Percentiles rank a stretch among this genome's conserved stretches.
phyloP scores from a whole-genome alignment of 345 rosid species.

The Sonneratia caseolaris region DNA sequence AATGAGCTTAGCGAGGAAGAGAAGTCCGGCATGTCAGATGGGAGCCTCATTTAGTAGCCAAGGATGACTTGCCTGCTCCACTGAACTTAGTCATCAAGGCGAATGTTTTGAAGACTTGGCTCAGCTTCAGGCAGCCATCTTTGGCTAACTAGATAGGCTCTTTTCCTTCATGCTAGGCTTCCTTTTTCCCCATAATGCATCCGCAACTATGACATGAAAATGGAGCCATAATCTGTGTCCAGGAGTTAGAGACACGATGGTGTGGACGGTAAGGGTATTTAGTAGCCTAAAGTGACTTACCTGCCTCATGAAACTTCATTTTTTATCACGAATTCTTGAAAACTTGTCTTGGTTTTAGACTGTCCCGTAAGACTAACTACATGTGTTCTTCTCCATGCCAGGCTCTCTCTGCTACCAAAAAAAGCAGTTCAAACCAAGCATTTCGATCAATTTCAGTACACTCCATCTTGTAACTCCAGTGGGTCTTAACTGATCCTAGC shows the following conservation, averaged over 20 bases:
- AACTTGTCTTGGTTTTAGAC: background rate
- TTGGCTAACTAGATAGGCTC: slow-evolving; percentile 3
- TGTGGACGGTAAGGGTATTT: background rate
- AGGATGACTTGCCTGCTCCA: slow-evolving; percentile 4
- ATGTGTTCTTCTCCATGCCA: no score
- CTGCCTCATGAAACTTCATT: no score
- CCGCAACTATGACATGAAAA: background rate
- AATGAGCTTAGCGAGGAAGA: background rate
- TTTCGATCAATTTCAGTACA: no score
- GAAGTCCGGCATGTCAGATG: background rate
- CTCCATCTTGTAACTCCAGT: no score
- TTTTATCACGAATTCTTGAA: no score
- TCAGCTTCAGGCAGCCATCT: background rate
- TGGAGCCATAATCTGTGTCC: background rate
- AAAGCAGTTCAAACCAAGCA: no score
- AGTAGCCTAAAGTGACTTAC: no score
- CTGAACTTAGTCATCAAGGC: background rate
- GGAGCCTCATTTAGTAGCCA: slow-evolving; percentile 7
- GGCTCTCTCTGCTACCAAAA: no score
- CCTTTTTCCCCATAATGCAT: background rate
- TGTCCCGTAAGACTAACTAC: background rate
- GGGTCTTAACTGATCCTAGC: no score
- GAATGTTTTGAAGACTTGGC: background rate
- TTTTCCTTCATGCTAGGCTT: background rate
- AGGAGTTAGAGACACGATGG: background rate